Percentiles rank a stretch among this genome's conserved stretches.
These are phyloP conservation scores for Erythrophleum ivorense DNA, from an alignment of 331 rosid species.

Conservation along the genomic window DNA sequence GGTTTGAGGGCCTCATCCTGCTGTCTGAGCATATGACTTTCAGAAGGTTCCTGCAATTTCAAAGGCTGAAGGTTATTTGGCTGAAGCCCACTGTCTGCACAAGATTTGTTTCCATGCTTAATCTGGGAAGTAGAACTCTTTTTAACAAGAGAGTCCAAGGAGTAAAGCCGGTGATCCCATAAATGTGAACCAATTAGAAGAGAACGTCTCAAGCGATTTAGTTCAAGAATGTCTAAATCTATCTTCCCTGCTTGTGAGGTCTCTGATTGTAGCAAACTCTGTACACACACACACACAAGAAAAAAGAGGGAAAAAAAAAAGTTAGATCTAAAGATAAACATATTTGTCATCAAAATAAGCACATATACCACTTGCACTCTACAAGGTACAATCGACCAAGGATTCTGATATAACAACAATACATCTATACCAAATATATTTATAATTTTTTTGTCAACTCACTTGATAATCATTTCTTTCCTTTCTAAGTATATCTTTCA, in stretches of 20 bases:
- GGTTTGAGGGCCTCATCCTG: constrained; percentile 48
- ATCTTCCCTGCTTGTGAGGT: constrained; percentile 50
- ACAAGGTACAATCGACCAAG: constrained; percentile 10
- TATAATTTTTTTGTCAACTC: constrained; percentile 41
- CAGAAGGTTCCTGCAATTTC: constrained; percentile 49
- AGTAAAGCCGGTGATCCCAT: constrained; percentile 84
- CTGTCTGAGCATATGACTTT: constrained; percentile 43
- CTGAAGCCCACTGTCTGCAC: constrained; percentile 40
- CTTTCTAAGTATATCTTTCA: constrained; percentile 73
- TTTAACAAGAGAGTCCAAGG: constrained; percentile 67
- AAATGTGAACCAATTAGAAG: constrained; percentile 81
- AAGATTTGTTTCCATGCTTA: constrained; percentile 47
- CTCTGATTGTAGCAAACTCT: constrained; percentile 71
- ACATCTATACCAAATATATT: constrained; percentile 1
- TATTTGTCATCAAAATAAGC: constrained; percentile 21
- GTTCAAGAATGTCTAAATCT: constrained; percentile 67
- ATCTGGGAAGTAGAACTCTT: constrained; percentile 49
- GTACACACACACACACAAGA: constrained; percentile 33
- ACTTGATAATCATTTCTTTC: constrained; percentile 81
- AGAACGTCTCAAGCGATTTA: constrained; percentile 81
- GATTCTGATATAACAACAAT: constrained; percentile 17
- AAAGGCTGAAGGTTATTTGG: constrained; percentile 46
- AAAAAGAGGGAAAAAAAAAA: not conserved
- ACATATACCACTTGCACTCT: constrained; percentile 14
- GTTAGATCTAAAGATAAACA: constrained; percentile 21